These are phyloP conservation scores for Metahyphopichia silvanorum DNA, from an alignment of 805 yeast genomes.

Conservation along the genomic window DNA sequence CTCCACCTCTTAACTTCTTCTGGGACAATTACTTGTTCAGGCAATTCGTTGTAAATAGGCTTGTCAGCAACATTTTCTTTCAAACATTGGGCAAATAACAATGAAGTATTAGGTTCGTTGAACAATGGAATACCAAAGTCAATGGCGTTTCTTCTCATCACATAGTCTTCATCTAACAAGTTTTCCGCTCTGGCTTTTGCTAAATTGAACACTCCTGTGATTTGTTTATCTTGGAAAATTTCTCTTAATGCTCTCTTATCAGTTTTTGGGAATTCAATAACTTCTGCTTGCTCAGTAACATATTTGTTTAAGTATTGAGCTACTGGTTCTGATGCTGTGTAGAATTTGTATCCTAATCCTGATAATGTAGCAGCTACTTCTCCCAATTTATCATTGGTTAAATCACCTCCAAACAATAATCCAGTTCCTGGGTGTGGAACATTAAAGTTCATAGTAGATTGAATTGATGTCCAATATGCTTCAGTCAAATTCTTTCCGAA, in stretches of 20 bases:
- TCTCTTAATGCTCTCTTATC: constrained; percentile 93
- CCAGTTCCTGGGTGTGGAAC: constrained; percentile 91
- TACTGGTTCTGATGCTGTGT: constrained; percentile 71
- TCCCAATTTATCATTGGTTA: constrained; percentile 66
- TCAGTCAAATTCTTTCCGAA: constrained; percentile 83
- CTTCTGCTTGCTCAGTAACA: constrained; percentile 48
- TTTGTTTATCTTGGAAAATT: constrained; percentile 81
- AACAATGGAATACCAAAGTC: constrained; percentile 95
- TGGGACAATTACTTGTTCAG: constrained; percentile 58
- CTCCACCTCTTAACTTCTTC: constrained; percentile 93
- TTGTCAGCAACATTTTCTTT: constrained; percentile 60
- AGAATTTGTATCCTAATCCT: constrained; percentile 77
- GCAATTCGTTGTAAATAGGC: constrained; percentile 45
- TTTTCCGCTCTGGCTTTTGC: constrained; percentile 87
- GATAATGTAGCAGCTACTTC: constrained; percentile 67
- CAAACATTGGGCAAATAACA: constrained; percentile 81
- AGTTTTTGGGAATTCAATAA: constrained; percentile 86
- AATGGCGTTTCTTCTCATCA: constrained; percentile 98
- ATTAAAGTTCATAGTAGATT: constrained; percentile 95
- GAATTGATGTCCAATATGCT: constrained; percentile 97
- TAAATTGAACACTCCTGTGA: constrained; percentile 86
- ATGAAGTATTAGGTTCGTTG: constrained; percentile 93
- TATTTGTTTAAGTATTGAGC: constrained; percentile 60
- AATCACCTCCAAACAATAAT: constrained; percentile 91
- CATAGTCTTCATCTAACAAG: constrained; percentile 83